Percentiles rank a stretch among this genome's conserved stretches.
phyloP scores from a whole-genome alignment of 495 filamentous ascomycete species.

The Margaritispora aquatica region DNA sequence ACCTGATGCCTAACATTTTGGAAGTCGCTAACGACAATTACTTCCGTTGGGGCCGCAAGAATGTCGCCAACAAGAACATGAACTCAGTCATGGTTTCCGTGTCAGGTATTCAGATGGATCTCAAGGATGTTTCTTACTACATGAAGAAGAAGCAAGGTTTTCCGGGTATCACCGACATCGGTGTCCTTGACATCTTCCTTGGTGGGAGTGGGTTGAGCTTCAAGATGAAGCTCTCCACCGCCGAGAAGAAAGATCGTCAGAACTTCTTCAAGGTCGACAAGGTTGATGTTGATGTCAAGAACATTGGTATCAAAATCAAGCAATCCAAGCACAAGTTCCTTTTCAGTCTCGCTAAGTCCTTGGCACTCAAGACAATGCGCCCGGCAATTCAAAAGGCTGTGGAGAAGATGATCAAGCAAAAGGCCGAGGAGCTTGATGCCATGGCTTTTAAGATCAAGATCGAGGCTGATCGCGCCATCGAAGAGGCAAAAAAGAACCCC shows the following conservation, averaged over 20 bases:
- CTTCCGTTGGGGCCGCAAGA: conserved; percentile 91
- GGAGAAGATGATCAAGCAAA: conserved; percentile 80
- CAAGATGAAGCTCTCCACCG: conserved; percentile 82
- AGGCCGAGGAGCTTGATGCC: conserved; percentile 63
- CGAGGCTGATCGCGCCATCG: conserved; percentile 69
- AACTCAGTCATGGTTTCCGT: conserved; percentile 80
- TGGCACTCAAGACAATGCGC: conserved; percentile 76
- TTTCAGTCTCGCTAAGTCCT: conserved; percentile 81
- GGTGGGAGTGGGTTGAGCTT: conserved; percentile 85
- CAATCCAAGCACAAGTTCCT: conserved; percentile 92
- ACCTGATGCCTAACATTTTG: conserved; percentile 90
- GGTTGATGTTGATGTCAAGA: conserved; percentile 74
- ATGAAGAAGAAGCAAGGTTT: conserved; percentile 95
- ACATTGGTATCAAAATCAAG: conserved; percentile 84
- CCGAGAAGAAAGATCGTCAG: conserved; percentile 66
- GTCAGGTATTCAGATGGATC: conserved; percentile 83
- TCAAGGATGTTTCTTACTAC: conserved; percentile 89
- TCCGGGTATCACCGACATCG: conserved; percentile 81
- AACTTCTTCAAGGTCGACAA: conserved; percentile 94
- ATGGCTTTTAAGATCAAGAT: conserved; percentile 68
- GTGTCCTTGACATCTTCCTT: conserved; percentile 85
- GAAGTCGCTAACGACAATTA: conserved; percentile 84
- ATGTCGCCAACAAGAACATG: conserved; percentile 67
- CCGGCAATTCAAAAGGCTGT: conserved; percentile 80
- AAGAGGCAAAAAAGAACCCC: conserved; percentile 59